These are phyloP conservation scores for Penicillium occitanis DNA, from an alignment of 2,329 filamentous ascomycete species.

Conservation along the genomic window DNA sequence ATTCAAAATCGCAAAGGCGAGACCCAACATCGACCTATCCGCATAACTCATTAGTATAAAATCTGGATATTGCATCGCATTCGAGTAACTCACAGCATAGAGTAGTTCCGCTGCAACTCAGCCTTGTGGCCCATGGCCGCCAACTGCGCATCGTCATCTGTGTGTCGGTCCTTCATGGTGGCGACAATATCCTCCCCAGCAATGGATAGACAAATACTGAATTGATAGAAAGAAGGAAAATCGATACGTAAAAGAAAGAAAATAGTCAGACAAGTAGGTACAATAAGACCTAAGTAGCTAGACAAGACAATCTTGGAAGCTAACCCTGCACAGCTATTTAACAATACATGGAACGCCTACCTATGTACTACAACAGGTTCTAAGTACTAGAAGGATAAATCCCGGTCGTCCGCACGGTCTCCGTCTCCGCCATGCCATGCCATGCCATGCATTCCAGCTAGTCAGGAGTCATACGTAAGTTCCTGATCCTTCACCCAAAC, in stretches of 20 bases:
- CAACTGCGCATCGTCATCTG: conserved; percentile 51
- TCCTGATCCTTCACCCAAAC: background rate
- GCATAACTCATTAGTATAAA: background rate
- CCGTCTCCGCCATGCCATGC: background rate
- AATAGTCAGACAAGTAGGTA: background rate
- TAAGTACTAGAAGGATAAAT: background rate
- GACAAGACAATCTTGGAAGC: background rate
- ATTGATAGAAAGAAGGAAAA: background rate
- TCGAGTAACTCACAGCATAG: conserved; percentile 41
- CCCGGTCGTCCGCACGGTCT: background rate
- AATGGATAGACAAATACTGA: background rate
- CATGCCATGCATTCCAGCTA: background rate
- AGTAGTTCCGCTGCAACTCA: conserved; percentile 60
- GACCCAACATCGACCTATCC: conserved; percentile 57
- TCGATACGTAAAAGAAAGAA: background rate
- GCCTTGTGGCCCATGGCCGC: conserved; percentile 59
- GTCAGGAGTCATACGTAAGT: background rate
- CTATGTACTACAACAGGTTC: too few relatives aligned
- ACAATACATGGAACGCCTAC: too few relatives aligned
- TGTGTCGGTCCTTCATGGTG: conserved; percentile 24
- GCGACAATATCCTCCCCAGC: background rate
- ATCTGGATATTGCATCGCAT: background rate
- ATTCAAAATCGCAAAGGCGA: conserved; percentile 64
- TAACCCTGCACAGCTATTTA: background rate
- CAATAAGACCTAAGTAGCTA: too few relatives aligned